Evolutionary conservation across 23 red algal genomes (phyloP).

Genomic region (Agarophyton chilense): DNA sequence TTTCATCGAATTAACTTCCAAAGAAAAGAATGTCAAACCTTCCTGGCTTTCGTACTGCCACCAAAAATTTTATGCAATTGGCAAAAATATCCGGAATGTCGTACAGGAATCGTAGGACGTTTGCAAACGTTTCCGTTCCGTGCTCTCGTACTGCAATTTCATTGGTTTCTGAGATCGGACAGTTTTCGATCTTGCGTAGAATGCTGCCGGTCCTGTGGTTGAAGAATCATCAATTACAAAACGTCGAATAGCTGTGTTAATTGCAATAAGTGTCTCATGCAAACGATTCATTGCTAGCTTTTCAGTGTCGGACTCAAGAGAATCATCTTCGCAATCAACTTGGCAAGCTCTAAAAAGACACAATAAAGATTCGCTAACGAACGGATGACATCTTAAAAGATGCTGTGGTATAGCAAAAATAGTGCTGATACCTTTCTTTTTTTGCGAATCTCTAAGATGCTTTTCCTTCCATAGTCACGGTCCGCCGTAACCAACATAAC

Average conservation of each 20-base stretch:
- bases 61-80: not conserved
- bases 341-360: not conserved
- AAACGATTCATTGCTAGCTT: too few species aligned
- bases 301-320: not conserved
- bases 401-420: not conserved
- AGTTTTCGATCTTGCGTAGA: not conserved
- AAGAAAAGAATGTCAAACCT: not conserved
- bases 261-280: too few species aligned
- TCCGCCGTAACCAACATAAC: not conserved
- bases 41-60: not conserved
- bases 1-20: too few species aligned
- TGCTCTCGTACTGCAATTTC: slow-evolving; percentile 10
- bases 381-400: slow-evolving; percentile 16
- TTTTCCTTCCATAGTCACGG: not conserved
- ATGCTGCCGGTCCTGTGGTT: not conserved
- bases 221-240: not conserved
- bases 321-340: not conserved
- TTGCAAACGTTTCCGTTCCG: slow-evolving; percentile 18
- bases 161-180: not conserved
- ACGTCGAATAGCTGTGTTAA: not conserved
- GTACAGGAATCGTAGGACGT: not conserved
- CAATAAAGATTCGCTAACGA: not conserved
- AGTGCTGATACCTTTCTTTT: not conserved
- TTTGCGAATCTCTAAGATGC: not conserved
- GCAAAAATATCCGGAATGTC: not conserved